Evolutionary conservation across 768 basidiomycete genomes (phyloP).

Genomic region (Steccherinum ochraceum): DNA sequence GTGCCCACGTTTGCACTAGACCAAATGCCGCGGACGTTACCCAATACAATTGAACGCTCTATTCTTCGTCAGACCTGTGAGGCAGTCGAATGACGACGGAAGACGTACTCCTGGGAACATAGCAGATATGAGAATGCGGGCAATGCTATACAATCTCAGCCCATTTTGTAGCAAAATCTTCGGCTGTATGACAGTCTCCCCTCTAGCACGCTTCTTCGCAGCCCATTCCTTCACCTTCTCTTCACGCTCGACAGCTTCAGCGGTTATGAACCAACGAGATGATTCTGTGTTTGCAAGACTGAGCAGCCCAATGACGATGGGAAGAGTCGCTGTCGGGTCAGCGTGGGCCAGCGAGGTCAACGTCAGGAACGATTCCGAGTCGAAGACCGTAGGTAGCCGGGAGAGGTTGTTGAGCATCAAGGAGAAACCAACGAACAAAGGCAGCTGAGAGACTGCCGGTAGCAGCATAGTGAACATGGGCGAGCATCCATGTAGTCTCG

Average conservation of each 20-base stretch:
- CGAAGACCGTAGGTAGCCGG: constrained; percentile 55
- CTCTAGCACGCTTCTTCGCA: constrained; percentile 35
- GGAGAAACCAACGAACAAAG: constrained; percentile 65
- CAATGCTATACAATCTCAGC: constrained; percentile 53
- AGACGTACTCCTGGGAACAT: constrained; percentile 64
- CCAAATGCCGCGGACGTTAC: constrained; percentile 71
- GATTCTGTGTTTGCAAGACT: constrained; percentile 80
- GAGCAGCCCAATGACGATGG: constrained; percentile 64
- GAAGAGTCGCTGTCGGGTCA: constrained; percentile 64
- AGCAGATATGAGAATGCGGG: constrained; percentile 60
- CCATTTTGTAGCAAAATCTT: constrained; percentile 46
- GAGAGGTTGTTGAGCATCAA: constrained; percentile 51
- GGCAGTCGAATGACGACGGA: constrained; percentile 2
- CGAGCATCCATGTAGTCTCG: constrained; percentile 49
- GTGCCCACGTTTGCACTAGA: constrained; percentile 64
- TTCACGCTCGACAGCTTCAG: constrained; percentile 47
- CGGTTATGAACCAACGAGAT: constrained; percentile 63
- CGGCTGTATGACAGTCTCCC: constrained; percentile 40
- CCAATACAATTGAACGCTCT: constrained; percentile 76
- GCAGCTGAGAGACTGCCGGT: constrained; percentile 63
- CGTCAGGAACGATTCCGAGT: constrained; percentile 72
- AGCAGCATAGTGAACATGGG: constrained; percentile 51
- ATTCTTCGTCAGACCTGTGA: constrained; percentile 7
- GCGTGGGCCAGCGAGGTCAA: constrained; percentile 64
- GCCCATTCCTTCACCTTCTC: constrained; percentile 41